Evolutionary conservation across 2,329 filamentous ascomycete genomes (phyloP).

Genomic region (Clarireedia hainanense): DNA sequence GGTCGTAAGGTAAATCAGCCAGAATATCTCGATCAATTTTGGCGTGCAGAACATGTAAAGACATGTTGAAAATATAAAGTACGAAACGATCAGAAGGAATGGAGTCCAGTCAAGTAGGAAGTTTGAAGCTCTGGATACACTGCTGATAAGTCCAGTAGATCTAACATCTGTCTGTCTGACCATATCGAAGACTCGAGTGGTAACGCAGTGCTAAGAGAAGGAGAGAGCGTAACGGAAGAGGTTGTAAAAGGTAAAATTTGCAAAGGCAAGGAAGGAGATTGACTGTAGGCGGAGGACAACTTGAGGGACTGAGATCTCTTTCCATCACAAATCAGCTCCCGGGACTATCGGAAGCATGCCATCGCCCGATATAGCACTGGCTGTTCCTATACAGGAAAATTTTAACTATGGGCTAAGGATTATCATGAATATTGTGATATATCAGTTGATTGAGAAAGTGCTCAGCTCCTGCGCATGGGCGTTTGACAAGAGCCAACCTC

Average conservation of each 20-base stretch:
- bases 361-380: neutral
- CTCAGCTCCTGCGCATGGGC: too few relatives aligned
- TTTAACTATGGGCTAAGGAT: too few relatives aligned
- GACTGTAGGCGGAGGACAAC: neutral
- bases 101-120: conserved; percentile 32
- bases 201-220: neutral
- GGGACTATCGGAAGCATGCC: conserved; percentile 6
- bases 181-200: neutral
- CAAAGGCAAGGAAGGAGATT: neutral
- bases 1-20: conserved; percentile 37
- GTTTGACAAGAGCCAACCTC: too few relatives aligned
- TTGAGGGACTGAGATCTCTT: neutral
- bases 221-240: neutral
- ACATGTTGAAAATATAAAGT: conserved; percentile 35
- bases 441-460: too few relatives aligned
- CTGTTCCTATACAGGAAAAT: neutral
- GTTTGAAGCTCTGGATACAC: conserved; percentile 1
- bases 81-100: conserved; percentile 33
- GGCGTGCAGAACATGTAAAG: conserved; percentile 35
- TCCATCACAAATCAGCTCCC: neutral
- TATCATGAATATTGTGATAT: neutral
- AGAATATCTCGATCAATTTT: conserved; percentile 33
- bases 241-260: neutral
- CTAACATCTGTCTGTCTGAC: neutral
- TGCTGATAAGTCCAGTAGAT: neutral